Base-by-base conservation (phyloP, 345 rosid genomes). In the Eucalyptus marginata region DNA sequence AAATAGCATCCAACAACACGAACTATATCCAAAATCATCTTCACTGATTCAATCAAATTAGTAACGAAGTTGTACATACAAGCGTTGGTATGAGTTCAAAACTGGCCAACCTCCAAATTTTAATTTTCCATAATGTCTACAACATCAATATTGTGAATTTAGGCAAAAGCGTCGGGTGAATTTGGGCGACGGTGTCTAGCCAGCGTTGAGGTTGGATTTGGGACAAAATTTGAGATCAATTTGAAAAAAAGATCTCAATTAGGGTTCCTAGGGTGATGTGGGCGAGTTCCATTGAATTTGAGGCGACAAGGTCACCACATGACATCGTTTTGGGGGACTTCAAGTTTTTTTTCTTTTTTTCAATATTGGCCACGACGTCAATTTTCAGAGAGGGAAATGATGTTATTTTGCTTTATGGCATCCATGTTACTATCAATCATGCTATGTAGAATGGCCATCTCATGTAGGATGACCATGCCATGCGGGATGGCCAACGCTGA, bases 401-500 rank as follows among this genome's bases (percentile, higher is more conserved):
- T 6, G 31, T 59, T 27, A 29, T 5, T 25, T 59, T 59, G 68
- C 27, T 59, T 59, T 27, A 1, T 0, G 0, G 7, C 31, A 6
- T 62, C 16, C 16, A 6, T 62, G 15, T 62, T 27, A 62, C 7
- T 27, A 29, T 3, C 2, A 1, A 29, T 27, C 4, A 3, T 62
- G 33, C 68, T 6, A 62, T 2, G 0, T 52, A 52, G 10, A 7
- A 52, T 0, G 2, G 10, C 5, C 24, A 52, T 52, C 2, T 52
- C 0, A 52, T 52, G 2, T 56, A 56, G 29, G 27, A 56, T 10
- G 29, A 56, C 6, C 62, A 56, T 56, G 62, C 6, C 6, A 4
- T 24, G 33, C 0, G 0, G 4, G 31, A 27, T 0, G 2, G 15
- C 14, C 31, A 27, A 13, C 0, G 3, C 1, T 13, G 1, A 6